Base-by-base conservation (phyloP, 2,329 filamentous ascomycete species). In the Ascochyta koolunga region DNA sequence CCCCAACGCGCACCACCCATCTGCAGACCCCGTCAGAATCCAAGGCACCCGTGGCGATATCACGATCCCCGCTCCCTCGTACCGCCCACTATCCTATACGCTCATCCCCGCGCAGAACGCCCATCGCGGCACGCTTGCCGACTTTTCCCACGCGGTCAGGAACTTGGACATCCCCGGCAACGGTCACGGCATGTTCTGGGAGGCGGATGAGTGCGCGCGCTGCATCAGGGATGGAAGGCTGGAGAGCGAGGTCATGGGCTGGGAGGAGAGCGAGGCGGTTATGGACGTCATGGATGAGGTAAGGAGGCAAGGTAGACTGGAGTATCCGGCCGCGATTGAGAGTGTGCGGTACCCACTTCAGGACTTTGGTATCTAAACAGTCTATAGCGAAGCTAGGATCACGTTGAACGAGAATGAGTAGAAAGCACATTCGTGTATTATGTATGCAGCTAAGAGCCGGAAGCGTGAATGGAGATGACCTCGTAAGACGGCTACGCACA, bases 121-220 rank as follows among this genome's bases (percentile, higher is more conserved):
- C 48, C 27, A n/a, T 2, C 43, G 56, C 1, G 56, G 54, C 1
- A 40, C 42, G 16, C 43, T 25, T 0, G 61, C 56, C 2, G 39
- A 43, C 3, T 61, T 61, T 21, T 32, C 43, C 29, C 22, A 54
- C 16, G 42, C 39, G 21, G 46, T 52, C n/a, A 71, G 59, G 47
- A 66, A 75, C 9, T 78, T 82, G 50, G 83, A 84, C 11, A 56
- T 53, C 18, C 57, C 59, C 2, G 82, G 79, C 2, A 74, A 78
- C 59, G 91, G 90, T 8, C 87, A 90, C 61, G 91, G 91, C 46
- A 93, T 95, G 89, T 93, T 90, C 76, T 93, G 88, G 88, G 89
- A 93, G 71, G 90, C 90, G 4, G 89, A 92, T 73, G 90, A 91
- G 78, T 88, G 85, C 59, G 90, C 88, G 89, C 87, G 67, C 66